phyloP scores from a whole-genome alignment of 176 grass and related monocot species.

The Hordeum marinum region DNA sequence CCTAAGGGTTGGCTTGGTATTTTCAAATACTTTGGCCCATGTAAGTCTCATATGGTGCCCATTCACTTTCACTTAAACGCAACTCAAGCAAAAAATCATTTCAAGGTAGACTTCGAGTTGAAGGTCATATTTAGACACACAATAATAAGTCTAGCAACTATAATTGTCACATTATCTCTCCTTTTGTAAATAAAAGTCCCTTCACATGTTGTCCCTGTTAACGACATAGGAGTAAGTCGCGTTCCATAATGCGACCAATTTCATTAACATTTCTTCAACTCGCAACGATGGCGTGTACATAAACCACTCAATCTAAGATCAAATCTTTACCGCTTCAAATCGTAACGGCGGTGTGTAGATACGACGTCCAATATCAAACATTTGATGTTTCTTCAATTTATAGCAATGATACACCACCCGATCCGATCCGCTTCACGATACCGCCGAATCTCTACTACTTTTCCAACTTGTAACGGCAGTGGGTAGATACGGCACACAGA shows the following conservation, averaged over 20 bases:
- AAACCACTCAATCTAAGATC: neutral
- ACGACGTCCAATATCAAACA: neutral
- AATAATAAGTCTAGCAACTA: neutral
- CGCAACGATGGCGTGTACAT: too few relatives aligned
- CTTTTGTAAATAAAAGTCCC: too few relatives aligned
- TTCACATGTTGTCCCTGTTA: too few relatives aligned
- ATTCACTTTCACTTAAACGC: neutral
- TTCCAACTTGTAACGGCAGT: neutral
- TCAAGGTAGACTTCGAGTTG: neutral
- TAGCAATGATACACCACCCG: neutral
- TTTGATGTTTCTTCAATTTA: neutral
- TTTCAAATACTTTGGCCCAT: neutral
- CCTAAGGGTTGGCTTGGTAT: neutral
- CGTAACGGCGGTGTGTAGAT: neutral
- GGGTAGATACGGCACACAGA: neutral
- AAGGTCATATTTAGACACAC: neutral
- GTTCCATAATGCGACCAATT: neutral
- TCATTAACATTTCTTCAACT: neutral
- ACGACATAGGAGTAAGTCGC: neutral
- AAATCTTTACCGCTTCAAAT: neutral
- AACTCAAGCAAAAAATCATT: neutral
- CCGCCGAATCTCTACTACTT: neutral
- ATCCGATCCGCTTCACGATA: neutral
- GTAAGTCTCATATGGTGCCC: neutral
- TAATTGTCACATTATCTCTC: neutral